Conservation (phyloP, 2,329 filamentous ascomycete species). For the Phyllosticta citribraziliensis region DNA sequence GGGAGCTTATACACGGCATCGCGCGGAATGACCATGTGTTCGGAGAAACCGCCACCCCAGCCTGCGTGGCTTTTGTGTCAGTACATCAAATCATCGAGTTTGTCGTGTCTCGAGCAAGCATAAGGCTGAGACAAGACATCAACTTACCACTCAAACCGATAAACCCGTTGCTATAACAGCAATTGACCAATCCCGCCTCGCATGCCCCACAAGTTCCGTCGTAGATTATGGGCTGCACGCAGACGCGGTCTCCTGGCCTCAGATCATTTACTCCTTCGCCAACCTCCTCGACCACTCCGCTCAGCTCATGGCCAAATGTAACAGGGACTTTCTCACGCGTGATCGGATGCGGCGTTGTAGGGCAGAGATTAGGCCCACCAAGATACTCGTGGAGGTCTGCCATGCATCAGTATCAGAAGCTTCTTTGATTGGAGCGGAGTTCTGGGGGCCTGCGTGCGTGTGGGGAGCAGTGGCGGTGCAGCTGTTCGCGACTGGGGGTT, state of each 20-base stretch:
- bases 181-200: constrained; percentile 42
- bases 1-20: constrained; percentile 38
- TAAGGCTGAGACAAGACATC: constrained; percentile 1
- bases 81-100: neutral
- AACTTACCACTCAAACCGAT: constrained; percentile 38
- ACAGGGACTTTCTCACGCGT: constrained; percentile 43
- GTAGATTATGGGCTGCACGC: constrained; percentile 46
- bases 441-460: neutral
- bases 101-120: neutral
- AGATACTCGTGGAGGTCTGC: constrained; percentile 40
- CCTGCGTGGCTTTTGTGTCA: constrained; percentile 15
- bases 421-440: neutral
- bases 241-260: constrained; percentile 39
- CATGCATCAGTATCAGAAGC: neutral
- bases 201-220: constrained; percentile 44
- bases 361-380: constrained; percentile 39
- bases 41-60: constrained; percentile 44
- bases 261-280: constrained; percentile 40
- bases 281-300: constrained; percentile 42
- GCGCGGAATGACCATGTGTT: constrained; percentile 42
- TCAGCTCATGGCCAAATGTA: constrained; percentile 46
- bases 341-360: constrained; percentile 44
- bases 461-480: neutral
- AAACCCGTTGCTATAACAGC: constrained; percentile 46
- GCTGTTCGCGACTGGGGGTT: neutral